Evolutionary conservation across 2,329 filamentous ascomycete species (phyloP).

Genomic region (Trichoderma hamatum): DNA sequence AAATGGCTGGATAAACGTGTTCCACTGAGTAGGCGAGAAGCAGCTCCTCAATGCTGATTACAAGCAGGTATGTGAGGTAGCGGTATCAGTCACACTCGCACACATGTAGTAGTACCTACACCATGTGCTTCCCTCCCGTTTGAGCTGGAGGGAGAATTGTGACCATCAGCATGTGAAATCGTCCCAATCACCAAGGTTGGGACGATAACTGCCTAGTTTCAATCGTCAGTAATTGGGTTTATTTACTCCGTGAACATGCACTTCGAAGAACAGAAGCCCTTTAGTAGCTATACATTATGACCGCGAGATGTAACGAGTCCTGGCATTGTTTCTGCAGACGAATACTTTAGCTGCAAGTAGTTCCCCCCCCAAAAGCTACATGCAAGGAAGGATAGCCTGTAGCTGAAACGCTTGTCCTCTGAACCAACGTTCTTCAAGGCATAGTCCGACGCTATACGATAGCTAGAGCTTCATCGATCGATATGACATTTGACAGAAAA

Average conservation of each 20-base stretch:
- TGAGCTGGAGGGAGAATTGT: not conserved
- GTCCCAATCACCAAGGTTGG: not conserved
- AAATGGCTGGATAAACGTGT: not conserved
- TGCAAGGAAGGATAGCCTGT: not conserved
- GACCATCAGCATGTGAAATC: not conserved
- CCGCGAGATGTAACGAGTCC: not conserved
- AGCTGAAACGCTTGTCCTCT: not conserved
- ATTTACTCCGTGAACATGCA: not conserved
- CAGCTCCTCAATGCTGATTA: not conserved
- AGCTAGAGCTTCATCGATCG: not conserved
- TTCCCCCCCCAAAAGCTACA: too few relatives aligned
- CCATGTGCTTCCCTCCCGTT: not conserved
- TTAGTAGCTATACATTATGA: not conserved
- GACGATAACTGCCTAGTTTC: not conserved
- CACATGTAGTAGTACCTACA: not conserved
- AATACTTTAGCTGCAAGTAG: not conserved
- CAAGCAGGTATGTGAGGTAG: not conserved
- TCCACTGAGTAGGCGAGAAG: constrained; percentile 4
- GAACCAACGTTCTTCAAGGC: not conserved
- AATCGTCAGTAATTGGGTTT: not conserved
- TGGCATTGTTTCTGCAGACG: not conserved
- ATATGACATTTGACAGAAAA: constrained; percentile 9
- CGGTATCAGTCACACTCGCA: not conserved
- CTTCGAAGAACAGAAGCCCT: not conserved
- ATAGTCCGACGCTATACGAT: not conserved